Evolutionary conservation across 2,329 filamentous ascomycete genomes (phyloP).

Genomic region (Ophiostoma novo-ulmi): DNA sequence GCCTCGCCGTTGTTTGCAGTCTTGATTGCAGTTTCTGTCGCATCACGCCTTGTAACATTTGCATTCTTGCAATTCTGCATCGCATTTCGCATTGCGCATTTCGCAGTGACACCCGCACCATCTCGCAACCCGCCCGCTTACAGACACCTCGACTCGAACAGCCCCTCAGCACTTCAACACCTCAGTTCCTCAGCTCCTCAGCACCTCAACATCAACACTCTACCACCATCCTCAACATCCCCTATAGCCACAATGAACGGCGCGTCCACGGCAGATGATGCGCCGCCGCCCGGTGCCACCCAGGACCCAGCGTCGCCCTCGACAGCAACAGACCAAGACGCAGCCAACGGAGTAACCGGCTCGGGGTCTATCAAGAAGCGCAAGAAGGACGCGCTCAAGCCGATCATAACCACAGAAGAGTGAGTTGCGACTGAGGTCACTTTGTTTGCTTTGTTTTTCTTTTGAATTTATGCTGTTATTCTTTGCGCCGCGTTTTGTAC

Average conservation of each 20-base stretch:
- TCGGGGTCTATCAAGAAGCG: conserved; percentile 54
- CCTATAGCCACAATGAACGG: conserved; percentile 26
- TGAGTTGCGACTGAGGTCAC: conserved; percentile 29
- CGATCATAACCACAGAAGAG: conserved; percentile 67
- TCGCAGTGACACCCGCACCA: too few species aligned
- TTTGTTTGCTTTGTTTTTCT: conserved; percentile 14
- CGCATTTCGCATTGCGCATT: too few species aligned
- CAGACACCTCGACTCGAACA: background rate
- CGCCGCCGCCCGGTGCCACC: conserved; percentile 17
- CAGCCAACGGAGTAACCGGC: conserved; percentile 19
- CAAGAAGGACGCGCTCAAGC: conserved; percentile 68
- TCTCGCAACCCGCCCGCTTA: background rate
- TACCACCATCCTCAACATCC: background rate
- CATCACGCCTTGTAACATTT: background rate
- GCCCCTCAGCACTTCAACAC: background rate
- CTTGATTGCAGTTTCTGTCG: background rate
- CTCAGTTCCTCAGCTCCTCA: background rate
- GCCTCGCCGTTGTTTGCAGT: background rate
- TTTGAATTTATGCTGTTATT: conserved; percentile 28
- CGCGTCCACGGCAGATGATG: conserved; percentile 20
- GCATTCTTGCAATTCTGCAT: background rate
- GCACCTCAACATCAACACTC: background rate
- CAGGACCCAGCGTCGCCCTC: conserved; percentile 21
- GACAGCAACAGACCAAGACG: conserved; percentile 7
- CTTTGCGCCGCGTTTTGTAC: conserved; percentile 28